Evolutionary conservation across 2,329 filamentous ascomycete genomes (phyloP).

Genomic region (Aspergillus phoenicis): DNA sequence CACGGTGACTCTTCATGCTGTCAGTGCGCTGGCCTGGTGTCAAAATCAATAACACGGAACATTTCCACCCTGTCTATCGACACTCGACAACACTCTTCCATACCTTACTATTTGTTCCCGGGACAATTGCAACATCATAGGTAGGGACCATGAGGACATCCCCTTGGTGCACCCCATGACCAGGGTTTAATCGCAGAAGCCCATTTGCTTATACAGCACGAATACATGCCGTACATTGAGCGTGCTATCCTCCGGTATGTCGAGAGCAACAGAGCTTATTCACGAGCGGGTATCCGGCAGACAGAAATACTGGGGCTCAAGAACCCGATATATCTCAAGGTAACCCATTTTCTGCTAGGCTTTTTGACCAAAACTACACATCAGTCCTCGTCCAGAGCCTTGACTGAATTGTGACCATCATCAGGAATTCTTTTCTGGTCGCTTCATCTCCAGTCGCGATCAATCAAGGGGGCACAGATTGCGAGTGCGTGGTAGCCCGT

Average conservation of each 20-base stretch:
- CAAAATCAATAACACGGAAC: neutral
- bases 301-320: neutral
- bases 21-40: no score
- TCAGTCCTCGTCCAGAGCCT: no score
- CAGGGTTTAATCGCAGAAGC: neutral
- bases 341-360: neutral
- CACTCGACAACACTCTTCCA: neutral
- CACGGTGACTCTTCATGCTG: no score
- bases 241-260: neutral
- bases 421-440: no score
- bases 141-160: neutral
- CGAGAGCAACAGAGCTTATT: neutral
- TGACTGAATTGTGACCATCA: no score
- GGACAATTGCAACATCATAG: neutral
- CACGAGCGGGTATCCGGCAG: neutral
- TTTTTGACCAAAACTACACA: neutral
- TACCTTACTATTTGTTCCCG: neutral
- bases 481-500: no score
- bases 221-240: neutral
- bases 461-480: no score
- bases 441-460: no score
- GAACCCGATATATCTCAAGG: neutral
- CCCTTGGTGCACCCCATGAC: neutral
- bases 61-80: neutral
- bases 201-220: neutral